Base-by-base conservation (phyloP, 1,139 yeast genomes). In the Nakaseomyces nivariensis region DNA sequence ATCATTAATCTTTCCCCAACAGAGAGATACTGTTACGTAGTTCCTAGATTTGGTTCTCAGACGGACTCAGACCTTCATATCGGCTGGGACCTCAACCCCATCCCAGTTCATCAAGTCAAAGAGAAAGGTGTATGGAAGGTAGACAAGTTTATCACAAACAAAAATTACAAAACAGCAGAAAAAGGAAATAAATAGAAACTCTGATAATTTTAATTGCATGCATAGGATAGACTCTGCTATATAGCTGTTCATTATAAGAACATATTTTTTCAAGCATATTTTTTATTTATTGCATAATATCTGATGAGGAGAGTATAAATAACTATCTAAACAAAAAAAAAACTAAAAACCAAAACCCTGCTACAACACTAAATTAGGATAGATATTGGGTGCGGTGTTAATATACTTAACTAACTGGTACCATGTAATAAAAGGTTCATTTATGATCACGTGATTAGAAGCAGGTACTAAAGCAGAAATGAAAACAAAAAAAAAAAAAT, bases 81-180 rank as follows among this genome's bases (percentile, higher is more conserved):
- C 29, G 96, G 96, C 8, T 90, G 96, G 95, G 97, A 90, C 60
- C 69, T 90, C 48, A 95, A 96, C 4, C 95, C 88, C 1, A 72
- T 82, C 29, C 84, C 87, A 63, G 94, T 89, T 1, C 72, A 72
- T 2, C 97, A 90, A 63, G 74, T 72, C 53, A 86, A 69, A 48
- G 65, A 71, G 11, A 64, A 71, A 40, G 92, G 92, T 0, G 68
- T 68, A 29, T 85, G 95, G 94, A 70, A 72, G 31, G 67, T 63
- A 34, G 58, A 54, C 27, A 61, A 61, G 48, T 61, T 66, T 29
- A 56, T 66, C 11, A 62, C 66, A 0, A 59, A 58, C 41, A 63
- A 62, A 43, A 55, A 52, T 33, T 61, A 55, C 48, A 60, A 58
- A 48, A 46, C 22, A n/a, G 34, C 34, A 11, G 44, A 41, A n/a